These are phyloP conservation scores for Cyberlindnera mississippiensis DNA, from an alignment of 805 yeast genomes.

Conservation along the genomic window DNA sequence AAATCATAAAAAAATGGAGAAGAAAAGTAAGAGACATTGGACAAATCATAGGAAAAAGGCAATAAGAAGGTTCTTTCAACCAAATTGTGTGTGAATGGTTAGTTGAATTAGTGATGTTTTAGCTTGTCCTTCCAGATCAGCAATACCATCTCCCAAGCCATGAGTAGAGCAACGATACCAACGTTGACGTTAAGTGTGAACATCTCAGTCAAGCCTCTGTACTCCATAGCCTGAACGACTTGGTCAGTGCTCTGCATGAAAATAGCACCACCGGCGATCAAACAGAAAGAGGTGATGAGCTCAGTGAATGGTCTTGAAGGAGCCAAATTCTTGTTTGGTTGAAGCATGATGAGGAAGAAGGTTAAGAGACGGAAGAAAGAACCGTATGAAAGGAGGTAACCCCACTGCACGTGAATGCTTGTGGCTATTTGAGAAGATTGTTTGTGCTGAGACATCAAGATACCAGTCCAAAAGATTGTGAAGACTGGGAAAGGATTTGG, in stretches of 20 bases:
- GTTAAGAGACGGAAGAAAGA: slow-evolving; percentile 72
- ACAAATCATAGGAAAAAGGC: too few relatives aligned
- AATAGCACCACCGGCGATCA: slow-evolving; percentile 84
- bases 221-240: slow-evolving; percentile 74
- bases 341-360: slow-evolving; percentile 49
- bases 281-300: slow-evolving; percentile 69
- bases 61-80: too few relatives aligned
- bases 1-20: too few relatives aligned
- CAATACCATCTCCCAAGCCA: slow-evolving; percentile 84
- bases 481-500: slow-evolving; percentile 94
- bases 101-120: slow-evolving; percentile 21
- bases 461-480: slow-evolving; percentile 95
- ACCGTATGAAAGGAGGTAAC: slow-evolving; percentile 75
- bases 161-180: slow-evolving; percentile 70
- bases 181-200: slow-evolving; percentile 85
- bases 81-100: too few relatives aligned
- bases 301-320: slow-evolving; percentile 86
- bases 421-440: slow-evolving; percentile 82
- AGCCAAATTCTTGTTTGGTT: slow-evolving; percentile 32
- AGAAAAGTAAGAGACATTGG: too few relatives aligned
- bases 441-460: slow-evolving; percentile 89
- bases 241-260: slow-evolving; percentile 93
- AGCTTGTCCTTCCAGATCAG: slow-evolving; percentile 59
- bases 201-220: slow-evolving; percentile 82
- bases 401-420: slow-evolving; percentile 88